Percentiles rank a stretch among this genome's conserved stretches.
These are phyloP conservation scores for Penicillium taxi DNA, from an alignment of 495 filamentous ascomycete genomes.

Conservation along the genomic window DNA sequence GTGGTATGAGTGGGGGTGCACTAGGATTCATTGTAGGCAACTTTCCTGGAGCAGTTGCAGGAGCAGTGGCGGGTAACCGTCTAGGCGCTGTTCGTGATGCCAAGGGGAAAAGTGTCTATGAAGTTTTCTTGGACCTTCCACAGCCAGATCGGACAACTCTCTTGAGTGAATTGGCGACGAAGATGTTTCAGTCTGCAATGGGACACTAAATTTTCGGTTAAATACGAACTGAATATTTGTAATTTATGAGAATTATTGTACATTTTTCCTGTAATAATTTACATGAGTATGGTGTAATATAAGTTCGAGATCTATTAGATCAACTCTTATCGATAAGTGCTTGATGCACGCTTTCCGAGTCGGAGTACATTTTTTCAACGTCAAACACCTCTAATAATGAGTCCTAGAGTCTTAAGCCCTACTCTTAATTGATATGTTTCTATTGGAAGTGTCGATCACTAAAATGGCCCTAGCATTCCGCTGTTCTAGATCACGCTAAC, in stretches of 20 bases:
- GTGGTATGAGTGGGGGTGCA: slow-evolving; percentile 78
- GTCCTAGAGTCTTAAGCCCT: too few species aligned
- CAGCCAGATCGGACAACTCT: slow-evolving; percentile 70
- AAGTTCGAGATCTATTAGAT: too few species aligned
- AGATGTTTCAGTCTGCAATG: slow-evolving; percentile 51
- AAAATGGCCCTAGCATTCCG: slow-evolving; percentile 14
- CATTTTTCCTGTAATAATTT: too few species aligned
- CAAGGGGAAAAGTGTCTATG: slow-evolving; percentile 91
- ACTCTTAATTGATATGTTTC: too few species aligned
- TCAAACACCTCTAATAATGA: too few species aligned
- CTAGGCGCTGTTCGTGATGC: slow-evolving; percentile 82
- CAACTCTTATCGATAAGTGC: slow-evolving; percentile 17
- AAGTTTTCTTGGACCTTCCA: slow-evolving; percentile 77
- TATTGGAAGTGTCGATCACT: too few species aligned
- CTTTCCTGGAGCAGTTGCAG: slow-evolving; percentile 78
- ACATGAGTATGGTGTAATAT: too few species aligned
- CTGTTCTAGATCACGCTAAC: slow-evolving; percentile 13
- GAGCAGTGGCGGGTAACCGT: slow-evolving; percentile 86
- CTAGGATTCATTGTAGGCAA: slow-evolving; percentile 94
- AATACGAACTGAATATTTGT: neutral
- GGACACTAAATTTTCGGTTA: slow-evolving; percentile 17
- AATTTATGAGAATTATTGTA: neutral
- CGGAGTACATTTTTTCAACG: too few species aligned
- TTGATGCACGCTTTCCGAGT: neutral
- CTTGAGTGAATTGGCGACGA: slow-evolving; percentile 64